Evolutionary conservation across 164 flowering plant genomes (phyloP).

Genomic region (Taxillus chinensis): DNA sequence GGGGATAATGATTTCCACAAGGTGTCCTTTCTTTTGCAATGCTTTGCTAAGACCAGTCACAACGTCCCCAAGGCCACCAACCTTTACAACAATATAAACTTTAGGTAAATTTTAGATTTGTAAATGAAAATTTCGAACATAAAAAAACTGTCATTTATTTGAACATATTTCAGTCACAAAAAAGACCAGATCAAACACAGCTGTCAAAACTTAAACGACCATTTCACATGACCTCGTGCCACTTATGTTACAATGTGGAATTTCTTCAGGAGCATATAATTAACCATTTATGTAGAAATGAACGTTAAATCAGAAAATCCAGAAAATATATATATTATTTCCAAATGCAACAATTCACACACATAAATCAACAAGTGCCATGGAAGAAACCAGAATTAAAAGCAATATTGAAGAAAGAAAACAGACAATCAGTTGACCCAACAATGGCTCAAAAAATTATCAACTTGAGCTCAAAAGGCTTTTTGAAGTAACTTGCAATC

Average conservation of each 20-base stretch:
- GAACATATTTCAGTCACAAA: too few species aligned
- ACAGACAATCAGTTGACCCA: background rate
- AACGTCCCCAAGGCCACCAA: slow-evolving; percentile 97
- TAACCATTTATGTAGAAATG: too few species aligned
- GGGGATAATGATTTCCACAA: slow-evolving; percentile 87
- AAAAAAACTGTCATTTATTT: too few species aligned
- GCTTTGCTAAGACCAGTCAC: slow-evolving; percentile 93
- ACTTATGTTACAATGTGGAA: too few species aligned
- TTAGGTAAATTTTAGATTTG: background rate
- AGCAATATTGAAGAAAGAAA: background rate
- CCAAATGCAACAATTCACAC: background rate
- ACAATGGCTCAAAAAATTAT: background rate
- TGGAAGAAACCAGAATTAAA: background rate
- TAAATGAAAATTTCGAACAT: too few species aligned
- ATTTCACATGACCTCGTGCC: too few species aligned
- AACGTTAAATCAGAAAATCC: background rate
- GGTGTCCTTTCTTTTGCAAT: slow-evolving; percentile 86
- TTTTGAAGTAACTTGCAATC: background rate
- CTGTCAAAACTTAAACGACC: too few species aligned
- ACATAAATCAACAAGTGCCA: background rate
- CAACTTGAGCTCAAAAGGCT: background rate
- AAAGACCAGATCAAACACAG: too few species aligned
- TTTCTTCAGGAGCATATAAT: too few species aligned
- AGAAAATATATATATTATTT: background rate
- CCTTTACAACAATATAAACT: slow-evolving; percentile 29